Conservation (phyloP, 2,329 filamentous ascomycete genomes). For the Exophiala oligosperma region DNA sequence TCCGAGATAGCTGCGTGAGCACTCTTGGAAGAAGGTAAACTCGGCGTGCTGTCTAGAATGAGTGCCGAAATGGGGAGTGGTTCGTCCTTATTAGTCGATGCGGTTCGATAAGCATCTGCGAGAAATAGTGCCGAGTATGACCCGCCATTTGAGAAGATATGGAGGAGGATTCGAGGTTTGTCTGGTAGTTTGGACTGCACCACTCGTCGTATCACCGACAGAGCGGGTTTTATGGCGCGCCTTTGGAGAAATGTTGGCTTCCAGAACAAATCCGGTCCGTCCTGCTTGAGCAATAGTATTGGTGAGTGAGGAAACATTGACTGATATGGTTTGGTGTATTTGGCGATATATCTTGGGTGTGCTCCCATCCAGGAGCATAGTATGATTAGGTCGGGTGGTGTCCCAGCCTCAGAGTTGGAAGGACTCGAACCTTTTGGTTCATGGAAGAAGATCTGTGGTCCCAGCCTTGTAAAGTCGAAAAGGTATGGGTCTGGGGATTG, state of each 20-base stretch:
- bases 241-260: constrained; percentile 32
- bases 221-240: constrained; percentile 41
- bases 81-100: constrained; percentile 31
- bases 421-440: not conserved
- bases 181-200: constrained; percentile 23
- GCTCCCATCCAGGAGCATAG: constrained; percentile 56
- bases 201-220: constrained; percentile 41
- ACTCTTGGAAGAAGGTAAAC: constrained; percentile 7
- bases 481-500: constrained; percentile 11
- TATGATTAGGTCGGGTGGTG: constrained; percentile 48
- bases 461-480: constrained; percentile 14
- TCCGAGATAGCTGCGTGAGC: constrained; percentile 18
- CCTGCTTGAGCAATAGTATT: constrained; percentile 51
- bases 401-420: not conserved
- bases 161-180: constrained; percentile 44
- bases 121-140: constrained; percentile 44
- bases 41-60: constrained; percentile 43
- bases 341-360: constrained; percentile 51
- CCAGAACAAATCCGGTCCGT: constrained; percentile 40
- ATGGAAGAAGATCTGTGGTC: constrained; percentile 19
- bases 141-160: constrained; percentile 57
- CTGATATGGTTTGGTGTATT: constrained; percentile 52
- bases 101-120: constrained; percentile 34
- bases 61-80: constrained; percentile 49
- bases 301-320: constrained; percentile 45